These are phyloP conservation scores for Fraxinus paxiana DNA, from an alignment of 305 asterid species.

Conservation along the genomic window DNA sequence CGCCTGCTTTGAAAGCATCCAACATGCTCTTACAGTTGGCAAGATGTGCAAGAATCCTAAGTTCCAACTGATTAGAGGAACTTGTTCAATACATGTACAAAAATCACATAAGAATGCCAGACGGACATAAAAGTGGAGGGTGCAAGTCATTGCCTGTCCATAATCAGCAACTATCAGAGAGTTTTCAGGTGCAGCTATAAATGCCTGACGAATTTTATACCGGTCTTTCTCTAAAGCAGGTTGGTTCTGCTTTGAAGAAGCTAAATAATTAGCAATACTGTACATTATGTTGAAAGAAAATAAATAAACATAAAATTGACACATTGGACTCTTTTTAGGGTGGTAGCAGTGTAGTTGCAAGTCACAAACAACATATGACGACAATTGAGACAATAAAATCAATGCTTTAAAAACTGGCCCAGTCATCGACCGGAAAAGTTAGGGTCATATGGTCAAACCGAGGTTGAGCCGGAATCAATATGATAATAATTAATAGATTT, in stretches of 20 bases:
- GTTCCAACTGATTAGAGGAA: conserved; percentile 70
- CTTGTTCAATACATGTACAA: conserved; percentile 22
- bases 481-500: neutral
- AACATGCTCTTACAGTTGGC: conserved; percentile 95
- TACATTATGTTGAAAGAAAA: neutral
- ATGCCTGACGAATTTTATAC: conserved; percentile 95
- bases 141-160: conserved; percentile 68
- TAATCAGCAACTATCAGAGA: conserved; percentile 94
- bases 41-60: conserved; percentile 96
- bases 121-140: conserved; percentile 2
- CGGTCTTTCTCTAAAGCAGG: conserved; percentile 99
- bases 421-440: neutral
- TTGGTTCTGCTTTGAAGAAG: conserved; percentile 62
- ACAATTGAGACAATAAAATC: conserved; percentile 6
- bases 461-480: neutral
- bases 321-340: neutral
- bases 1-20: conserved; percentile 92
- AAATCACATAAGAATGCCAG: conserved; percentile 1
- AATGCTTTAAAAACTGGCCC: neutral
- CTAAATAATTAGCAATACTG: conserved; percentile 10
- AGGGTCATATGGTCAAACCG: neutral
- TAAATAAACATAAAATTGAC: neutral
- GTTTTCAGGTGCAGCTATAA: conserved; percentile 90
- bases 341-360: neutral
- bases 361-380: neutral